Base-by-base conservation (phyloP, 2,329 filamentous ascomycete species). In the Aspergillus brunneoviolaceus region DNA sequence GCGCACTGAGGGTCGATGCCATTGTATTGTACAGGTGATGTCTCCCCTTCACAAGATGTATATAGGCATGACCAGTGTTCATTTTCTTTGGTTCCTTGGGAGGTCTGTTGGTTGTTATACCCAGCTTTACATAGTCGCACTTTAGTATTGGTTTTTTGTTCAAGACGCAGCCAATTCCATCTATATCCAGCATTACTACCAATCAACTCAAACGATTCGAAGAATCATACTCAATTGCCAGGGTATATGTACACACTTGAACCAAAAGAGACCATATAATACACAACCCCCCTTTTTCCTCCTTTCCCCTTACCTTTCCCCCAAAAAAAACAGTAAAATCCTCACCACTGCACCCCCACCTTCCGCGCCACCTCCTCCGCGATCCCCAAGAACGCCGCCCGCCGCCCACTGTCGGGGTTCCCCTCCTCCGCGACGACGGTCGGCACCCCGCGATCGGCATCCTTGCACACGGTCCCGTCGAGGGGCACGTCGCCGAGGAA, bases 401-500 rank as follows among this genome's bases (percentile, higher is more conserved):
- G 89, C 66, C 91, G 85, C 33, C 85, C 82, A 67, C 91, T 92
- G 1, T 87, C 74, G 23, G 73, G 70, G 31, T 71, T 73, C 9
- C 65, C 82, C 7, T 94, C 92, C 74, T 96, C 91, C 1, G 91
- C 85, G 2, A 96, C 92, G 0, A 98, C 90, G 0, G 93, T 97
- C 4, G 95, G 95, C 74, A 89, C 92, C 1, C 95, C 95, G 21
- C 84, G 81, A 75, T 96, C 92, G 1, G 91, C 92, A 75, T 97
- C 91, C 58, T 91, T 89, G 60, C 92, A 96, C 23, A 98, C 96
- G 54, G 82, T 86, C 4, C 90, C 87, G 74, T 98, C 91, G 52
- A 99, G 81, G 5, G 94, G 94, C 47, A 99, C 89, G 73, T 97
- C 90, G 1, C 91, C 94, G 3, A 99, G 78, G 64, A 97, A 86